Base-by-base conservation (phyloP, 257 asterid genomes). In the Nicotiana benthamiana region DNA sequence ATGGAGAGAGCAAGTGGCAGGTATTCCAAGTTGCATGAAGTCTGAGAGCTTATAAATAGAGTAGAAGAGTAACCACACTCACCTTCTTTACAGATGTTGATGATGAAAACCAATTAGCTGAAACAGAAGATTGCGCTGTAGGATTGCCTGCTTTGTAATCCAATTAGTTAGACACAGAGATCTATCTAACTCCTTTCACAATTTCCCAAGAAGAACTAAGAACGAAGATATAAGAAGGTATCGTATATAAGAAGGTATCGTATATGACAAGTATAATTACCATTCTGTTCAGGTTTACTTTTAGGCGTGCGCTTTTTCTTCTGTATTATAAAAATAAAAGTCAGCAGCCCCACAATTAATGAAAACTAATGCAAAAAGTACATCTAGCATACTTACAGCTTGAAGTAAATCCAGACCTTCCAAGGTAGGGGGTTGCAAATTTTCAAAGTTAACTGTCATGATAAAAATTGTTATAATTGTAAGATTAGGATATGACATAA, bases 31-130 rank as follows among this genome's bases (percentile, higher is more conserved):
- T 70, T 70, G 61, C 78, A 72, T 40, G 77, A 13, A 8, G 24
- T 72, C 61, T 72, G 24, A 24, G 78, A 72, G 59, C 24, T 72
- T 72, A 72, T n/a, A 72, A 72, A 46, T 46, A 6, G 43, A 72
- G 60, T 7, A 72, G 40, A 13, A 63, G 32, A 18, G 62, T 26
- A 48, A 79, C 53, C 52, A 64, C 72, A 63, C 64, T n/a, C 22
- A 94, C 99, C 98, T 94, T 96, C 86, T 92, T 96, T 51, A 92
- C 97, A 76, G 99, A 92, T 87, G 89, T 86, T 43, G 97, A 48
- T 75, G 99, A 94, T 75, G 96, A 74, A 92, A 96, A 96, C 99
- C 98, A 96, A 84, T 88, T 78, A 87, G 95, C 95, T 79, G 99
- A 82, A 79, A 92, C 90, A 63, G 98, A 90, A 83, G 91, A 81